Conservation (phyloP, 1,284 basidiomycete genomes). For the Ustilago lituana region DNA sequence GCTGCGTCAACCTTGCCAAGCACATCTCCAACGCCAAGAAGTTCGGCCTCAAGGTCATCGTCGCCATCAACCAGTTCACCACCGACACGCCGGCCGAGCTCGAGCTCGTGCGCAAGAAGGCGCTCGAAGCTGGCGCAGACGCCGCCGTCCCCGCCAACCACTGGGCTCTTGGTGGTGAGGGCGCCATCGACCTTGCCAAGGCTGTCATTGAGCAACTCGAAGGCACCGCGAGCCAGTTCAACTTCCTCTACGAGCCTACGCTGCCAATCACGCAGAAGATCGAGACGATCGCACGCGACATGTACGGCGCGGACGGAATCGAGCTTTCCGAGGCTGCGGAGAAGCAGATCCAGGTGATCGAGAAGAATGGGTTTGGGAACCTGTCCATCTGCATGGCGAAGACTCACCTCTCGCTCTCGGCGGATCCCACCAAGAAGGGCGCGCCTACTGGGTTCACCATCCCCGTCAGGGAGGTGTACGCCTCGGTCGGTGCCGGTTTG, state of each 20-base stretch:
- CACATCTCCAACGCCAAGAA: slow-evolving; percentile 96
- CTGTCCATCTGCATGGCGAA: slow-evolving; percentile 93
- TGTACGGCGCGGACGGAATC: slow-evolving; percentile 66
- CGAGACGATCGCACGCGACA: slow-evolving; percentile 61
- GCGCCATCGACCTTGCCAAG: slow-evolving; percentile 62
- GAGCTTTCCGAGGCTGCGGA: slow-evolving; percentile 75
- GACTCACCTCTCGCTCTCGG: slow-evolving; percentile 73
- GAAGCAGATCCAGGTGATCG: slow-evolving; percentile 90
- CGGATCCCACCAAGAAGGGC: slow-evolving; percentile 62
- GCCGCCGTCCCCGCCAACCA: slow-evolving; percentile 95
- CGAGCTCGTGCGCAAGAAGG: slow-evolving; percentile 81
- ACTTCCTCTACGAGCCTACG: slow-evolving; percentile 64
- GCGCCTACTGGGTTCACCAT: slow-evolving; percentile 76
- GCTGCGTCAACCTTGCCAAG: slow-evolving; percentile 90
- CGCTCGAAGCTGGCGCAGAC: slow-evolving; percentile 88
- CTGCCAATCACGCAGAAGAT: slow-evolving; percentile 62
- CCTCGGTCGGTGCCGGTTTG: slow-evolving; percentile 94
- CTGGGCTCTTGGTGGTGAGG: slow-evolving; percentile 70
- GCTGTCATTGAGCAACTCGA: slow-evolving; percentile 60
- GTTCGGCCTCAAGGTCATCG: slow-evolving; percentile 95
- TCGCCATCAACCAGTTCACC: slow-evolving; percentile 93
- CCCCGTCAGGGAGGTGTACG: slow-evolving; percentile 86
- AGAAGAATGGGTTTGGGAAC: slow-evolving; percentile 83
- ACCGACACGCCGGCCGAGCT: slow-evolving; percentile 92
- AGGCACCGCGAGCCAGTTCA: slow-evolving; percentile 55